Percentiles rank a stretch among this genome's conserved stretches.
Conservation (phyloP, 805 yeast genomes). For the Kurtzmaniella fragi region DNA sequence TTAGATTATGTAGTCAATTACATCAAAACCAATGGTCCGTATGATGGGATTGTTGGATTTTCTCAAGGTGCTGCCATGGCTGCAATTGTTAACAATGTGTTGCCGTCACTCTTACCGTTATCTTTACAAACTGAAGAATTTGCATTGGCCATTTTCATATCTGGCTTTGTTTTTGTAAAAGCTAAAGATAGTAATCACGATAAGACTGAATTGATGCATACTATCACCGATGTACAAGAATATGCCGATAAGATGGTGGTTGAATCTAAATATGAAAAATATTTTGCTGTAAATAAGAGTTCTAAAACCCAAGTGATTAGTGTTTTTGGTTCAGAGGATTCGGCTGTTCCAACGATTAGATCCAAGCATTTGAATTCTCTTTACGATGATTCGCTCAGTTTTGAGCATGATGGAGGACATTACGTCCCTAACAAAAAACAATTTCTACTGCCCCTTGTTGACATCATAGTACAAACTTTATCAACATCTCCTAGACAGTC, state of each 20-base stretch:
- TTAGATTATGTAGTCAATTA: conserved; percentile 20
- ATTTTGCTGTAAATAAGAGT: conserved; percentile 9
- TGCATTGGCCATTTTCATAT: conserved; percentile 23
- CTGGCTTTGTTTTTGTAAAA: conserved; percentile 33
- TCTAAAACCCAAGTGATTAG: conserved; percentile 20
- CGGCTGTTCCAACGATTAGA: conserved; percentile 28
- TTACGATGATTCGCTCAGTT: conserved; percentile 9
- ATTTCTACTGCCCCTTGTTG: conserved; percentile 14
- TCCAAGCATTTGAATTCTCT: conserved; percentile 18
- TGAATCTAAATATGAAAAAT: conserved; percentile 13
- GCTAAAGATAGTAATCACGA: conserved; percentile 7
- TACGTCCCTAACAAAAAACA: conserved; percentile 25
- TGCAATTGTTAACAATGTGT: conserved; percentile 20
- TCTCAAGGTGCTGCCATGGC: conserved; percentile 41
- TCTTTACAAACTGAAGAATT: conserved; percentile 8
- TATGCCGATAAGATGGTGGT: conserved; percentile 16
- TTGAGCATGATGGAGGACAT: conserved; percentile 35
- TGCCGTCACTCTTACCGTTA: conserved; percentile 15
- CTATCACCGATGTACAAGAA: conserved; percentile 17
- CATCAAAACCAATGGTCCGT: conserved; percentile 34
- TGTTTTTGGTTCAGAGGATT: conserved; percentile 28
- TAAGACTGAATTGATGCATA: conserved; percentile 12
- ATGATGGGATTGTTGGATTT: conserved; percentile 38
- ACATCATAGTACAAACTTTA: conserved; percentile 11
- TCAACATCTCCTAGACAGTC: neutral